phyloP scores from a whole-genome alignment of 768 basidiomycete species.

The Tremella yokohamensis region DNA sequence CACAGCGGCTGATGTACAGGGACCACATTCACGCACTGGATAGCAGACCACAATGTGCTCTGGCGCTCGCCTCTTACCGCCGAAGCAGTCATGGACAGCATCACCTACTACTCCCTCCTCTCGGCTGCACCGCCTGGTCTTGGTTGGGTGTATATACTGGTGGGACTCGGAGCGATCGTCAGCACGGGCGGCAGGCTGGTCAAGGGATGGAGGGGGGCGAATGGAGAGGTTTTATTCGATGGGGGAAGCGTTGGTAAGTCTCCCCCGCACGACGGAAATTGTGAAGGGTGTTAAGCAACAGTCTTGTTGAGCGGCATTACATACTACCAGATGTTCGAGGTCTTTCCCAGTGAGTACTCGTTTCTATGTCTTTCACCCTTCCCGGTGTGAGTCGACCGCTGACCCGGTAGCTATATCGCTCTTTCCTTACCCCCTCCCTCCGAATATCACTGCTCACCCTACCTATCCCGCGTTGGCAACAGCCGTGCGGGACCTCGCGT shows the following conservation, averaged over 20 bases:
- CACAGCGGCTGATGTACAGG: constrained; percentile 24
- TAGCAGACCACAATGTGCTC: constrained; percentile 51
- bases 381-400: neutral
- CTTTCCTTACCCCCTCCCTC: constrained; percentile 33
- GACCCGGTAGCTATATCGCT: constrained; percentile 33
- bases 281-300: constrained; percentile 6
- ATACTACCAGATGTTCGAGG: constrained; percentile 38
- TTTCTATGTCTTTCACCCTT: neutral
- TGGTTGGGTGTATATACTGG: constrained; percentile 36
- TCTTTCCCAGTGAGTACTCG: constrained; percentile 41
- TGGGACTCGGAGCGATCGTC: constrained; percentile 36
- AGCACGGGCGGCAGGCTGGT: constrained; percentile 36
- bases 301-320: constrained; percentile 37
- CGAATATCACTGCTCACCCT: constrained; percentile 14
- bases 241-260: constrained; percentile 48
- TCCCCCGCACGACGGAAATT: neutral
- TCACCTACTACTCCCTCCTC: constrained; percentile 48
- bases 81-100: constrained; percentile 40
- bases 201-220: constrained; percentile 35
- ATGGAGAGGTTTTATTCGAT: constrained; percentile 51
- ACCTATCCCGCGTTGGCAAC: constrained; percentile 32
- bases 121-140: constrained; percentile 33
- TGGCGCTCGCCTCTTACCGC: constrained; percentile 48
- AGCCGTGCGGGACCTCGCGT: constrained; percentile 46
- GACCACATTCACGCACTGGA: constrained; percentile 50